Evolutionary conservation across 2,329 filamentous ascomycete genomes (phyloP), one percentile per base, ranked within the genome.

Genomic region (Tympanopsis confertula): DNA sequence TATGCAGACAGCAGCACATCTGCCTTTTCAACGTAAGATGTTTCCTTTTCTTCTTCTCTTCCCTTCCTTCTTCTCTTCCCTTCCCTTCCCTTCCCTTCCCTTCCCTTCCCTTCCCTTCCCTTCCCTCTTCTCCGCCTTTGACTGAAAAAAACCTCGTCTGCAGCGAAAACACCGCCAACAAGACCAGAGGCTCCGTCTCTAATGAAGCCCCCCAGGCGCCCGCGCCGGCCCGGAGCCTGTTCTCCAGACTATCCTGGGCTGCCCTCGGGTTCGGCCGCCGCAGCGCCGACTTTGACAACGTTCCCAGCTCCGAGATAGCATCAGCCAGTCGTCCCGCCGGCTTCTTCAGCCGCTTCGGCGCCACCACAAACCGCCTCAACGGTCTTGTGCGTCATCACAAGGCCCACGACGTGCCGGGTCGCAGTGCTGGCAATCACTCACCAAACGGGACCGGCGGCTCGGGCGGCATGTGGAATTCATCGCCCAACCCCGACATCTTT

Each of bases 31-130:
- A n/a, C n/a, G n/a, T n/a, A n/a, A n/a, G n/a, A n/a, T n/a, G n/a
- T n/a, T n/a, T n/a, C n/a, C n/a, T n/a, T n/a, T n/a, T n/a, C n/a
- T n/a, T n/a, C n/a, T n/a, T n/a, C n/a, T n/a, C n/a, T n/a, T n/a
- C n/a, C n/a, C n/a, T n/a, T n/a, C n/a, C 39, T 55, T 56, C 14
- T 58, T 59, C 26, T 48, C 50, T 30, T 56, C 59, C 46, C 52
- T 53, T 35, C 58, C 54, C n/a, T 48, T 44, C 14, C 41, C 56
- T 42, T 47, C 50, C 39, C 39, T 58, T 29, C 43, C 42, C 13
- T 40, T 48, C 3, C 45, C 51, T 2, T 13, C 13, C 20, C 18
- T 32, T 17, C n/a, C 20, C 19, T 19, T 29, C 15, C 15, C n/a
- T 3, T 45, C 51, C 24, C 38, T 45, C 2, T 20, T 52, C 1